Conservation (phyloP, 345 rosid genomes). For the Sisymbrium irio region DNA sequence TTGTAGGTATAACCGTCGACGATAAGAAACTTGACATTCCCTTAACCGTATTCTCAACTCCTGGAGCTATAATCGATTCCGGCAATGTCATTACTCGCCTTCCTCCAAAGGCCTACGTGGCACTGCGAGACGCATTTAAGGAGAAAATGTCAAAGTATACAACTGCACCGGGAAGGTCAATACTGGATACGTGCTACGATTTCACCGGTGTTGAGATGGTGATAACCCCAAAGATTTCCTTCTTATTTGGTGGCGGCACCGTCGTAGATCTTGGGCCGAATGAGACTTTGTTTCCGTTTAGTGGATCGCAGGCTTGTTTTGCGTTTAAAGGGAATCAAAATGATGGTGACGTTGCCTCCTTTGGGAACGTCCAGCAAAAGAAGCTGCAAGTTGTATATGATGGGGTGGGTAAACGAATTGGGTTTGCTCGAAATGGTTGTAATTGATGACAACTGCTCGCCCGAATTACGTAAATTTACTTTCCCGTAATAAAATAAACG, state of each 20-base stretch:
- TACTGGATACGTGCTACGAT: conserved; percentile 74
- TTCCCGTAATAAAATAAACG: too few relatives aligned
- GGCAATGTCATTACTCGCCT: conserved; percentile 75
- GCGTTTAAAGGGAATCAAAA: conserved; percentile 60
- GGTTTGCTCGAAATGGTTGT: conserved; percentile 62
- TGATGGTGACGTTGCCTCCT: conserved; percentile 37
- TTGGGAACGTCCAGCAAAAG: conserved; percentile 71
- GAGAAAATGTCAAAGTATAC: conserved; percentile 52
- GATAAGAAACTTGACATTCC: conserved; percentile 42
- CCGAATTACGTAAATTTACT: too few relatives aligned
- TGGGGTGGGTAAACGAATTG: conserved; percentile 45
- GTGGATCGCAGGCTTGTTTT: conserved; percentile 50
- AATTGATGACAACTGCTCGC: too few relatives aligned
- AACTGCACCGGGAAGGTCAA: conserved; percentile 33
- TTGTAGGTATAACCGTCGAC: conserved; percentile 49
- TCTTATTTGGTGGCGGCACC: conserved; percentile 42
- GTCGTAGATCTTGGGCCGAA: conserved; percentile 30
- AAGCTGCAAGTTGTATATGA: conserved; percentile 66
- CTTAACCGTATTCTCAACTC: conserved; percentile 35
- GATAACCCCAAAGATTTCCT: conserved; percentile 40
- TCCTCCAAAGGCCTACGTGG: conserved; percentile 52
- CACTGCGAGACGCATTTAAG: conserved; percentile 41
- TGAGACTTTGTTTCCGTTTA: conserved; percentile 42
- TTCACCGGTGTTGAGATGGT: conserved; percentile 33
- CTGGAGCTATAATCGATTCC: conserved; percentile 65